phyloP scores from a whole-genome alignment of 2,329 filamentous ascomycete species.

The Cladophialophora yegresii region DNA sequence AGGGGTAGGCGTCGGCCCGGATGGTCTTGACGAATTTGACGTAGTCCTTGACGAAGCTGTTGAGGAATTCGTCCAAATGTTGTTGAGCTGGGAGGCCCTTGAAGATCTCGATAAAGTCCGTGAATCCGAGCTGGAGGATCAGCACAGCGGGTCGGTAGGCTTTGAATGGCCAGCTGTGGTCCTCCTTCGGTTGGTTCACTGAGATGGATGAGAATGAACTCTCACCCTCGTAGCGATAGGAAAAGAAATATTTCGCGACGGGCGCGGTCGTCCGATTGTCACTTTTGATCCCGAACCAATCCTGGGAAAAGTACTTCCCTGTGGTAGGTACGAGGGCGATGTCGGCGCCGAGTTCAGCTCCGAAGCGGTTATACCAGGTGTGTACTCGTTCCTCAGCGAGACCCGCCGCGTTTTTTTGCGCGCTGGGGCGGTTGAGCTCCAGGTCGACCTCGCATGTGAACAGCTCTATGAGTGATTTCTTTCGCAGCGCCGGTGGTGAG shows the following conservation, averaged over 20 bases:
- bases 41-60: constrained; percentile 35
- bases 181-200: no score
- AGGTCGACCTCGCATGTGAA: constrained; percentile 25
- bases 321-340: background rate
- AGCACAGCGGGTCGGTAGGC: constrained; percentile 43
- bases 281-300: background rate
- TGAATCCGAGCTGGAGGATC: constrained; percentile 34
- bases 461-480: constrained; percentile 26
- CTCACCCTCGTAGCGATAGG: no score
- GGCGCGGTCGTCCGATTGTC: no score
- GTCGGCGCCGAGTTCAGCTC: constrained; percentile 1
- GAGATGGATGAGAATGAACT: no score
- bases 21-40: constrained; percentile 43
- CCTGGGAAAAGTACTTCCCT: background rate
- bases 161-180: constrained; percentile 43
- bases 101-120: constrained; percentile 23
- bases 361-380: constrained; percentile 17
- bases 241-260: no score
- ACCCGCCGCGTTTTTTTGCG: background rate
- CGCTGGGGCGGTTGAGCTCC: background rate
- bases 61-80: constrained; percentile 18
- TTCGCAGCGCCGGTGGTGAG: background rate
- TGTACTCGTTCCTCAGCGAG: constrained; percentile 3
- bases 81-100: background rate
- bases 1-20: constrained; percentile 37